Conservation (phyloP, 177 flowering plant species). For the Vitis hybrid region DNA sequence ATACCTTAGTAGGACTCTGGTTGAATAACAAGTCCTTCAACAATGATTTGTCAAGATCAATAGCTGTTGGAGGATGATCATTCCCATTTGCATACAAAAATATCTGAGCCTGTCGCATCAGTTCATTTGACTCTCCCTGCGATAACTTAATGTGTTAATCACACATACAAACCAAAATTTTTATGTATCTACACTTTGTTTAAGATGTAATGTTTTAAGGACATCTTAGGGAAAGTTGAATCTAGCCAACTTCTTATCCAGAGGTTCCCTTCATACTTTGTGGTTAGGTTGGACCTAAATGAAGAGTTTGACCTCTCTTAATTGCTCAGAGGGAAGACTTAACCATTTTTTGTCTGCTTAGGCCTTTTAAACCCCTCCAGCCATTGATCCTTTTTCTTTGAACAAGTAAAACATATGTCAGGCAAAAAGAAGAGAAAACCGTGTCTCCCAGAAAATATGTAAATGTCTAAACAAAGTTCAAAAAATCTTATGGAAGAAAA, state of each 20-base stretch:
- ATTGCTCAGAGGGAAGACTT: no score
- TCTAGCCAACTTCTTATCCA: not conserved
- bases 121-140: conserved; percentile 65
- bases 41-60: conserved; percentile 75
- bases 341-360: no score
- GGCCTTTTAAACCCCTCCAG: no score
- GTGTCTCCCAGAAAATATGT: no score
- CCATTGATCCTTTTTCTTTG: no score
- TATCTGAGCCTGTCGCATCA: conserved; percentile 79
- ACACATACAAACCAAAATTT: not conserved
- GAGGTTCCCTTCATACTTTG: conserved; percentile 12
- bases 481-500: no score
- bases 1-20: conserved; percentile 88
- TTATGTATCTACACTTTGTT: not conserved
- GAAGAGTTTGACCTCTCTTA: no score
- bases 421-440: no score
- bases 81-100: conserved; percentile 87
- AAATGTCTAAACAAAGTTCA: no score
- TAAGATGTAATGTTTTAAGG: not conserved
- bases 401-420: no score
- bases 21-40: conserved; percentile 76
- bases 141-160: conserved; percentile 11
- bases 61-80: conserved; percentile 80
- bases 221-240: no score
- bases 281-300: no score